Evolutionary conservation across 345 rosid genomes (phyloP), one percentile per base, ranked within the genome.

Genomic region (Eucalyptus albens): DNA sequence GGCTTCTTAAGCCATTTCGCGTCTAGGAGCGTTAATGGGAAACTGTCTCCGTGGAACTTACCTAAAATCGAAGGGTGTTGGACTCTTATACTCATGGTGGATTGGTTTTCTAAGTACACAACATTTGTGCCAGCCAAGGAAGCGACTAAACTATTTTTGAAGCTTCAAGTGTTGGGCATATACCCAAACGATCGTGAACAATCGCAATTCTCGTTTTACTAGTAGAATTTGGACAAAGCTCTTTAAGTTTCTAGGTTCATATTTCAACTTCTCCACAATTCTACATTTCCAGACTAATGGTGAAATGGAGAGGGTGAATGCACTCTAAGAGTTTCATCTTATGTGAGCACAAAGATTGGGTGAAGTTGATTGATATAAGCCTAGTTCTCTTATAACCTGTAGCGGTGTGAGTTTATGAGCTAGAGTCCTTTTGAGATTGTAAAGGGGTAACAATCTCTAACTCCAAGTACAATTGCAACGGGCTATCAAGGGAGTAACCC

Each of bases 21-120:
- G 0, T 56, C 29, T 56, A 0, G 13, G 6, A 56, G 62, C 4
- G 2, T 24, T 24, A 4, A 56, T 56, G 62, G 1, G 27, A 56
- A 24, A 56, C 0, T 24, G 2, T 56, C 62, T 1, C 62, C 14
- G 24, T 24, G 62, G 62, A 56, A 56, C 62, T 56, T 24, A 56
- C 13, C 62, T 56, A 24, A 26, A 26, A 22, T 0, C 2, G 3
- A 22, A 56, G 13, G 62, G 6, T 26, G 29, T 24, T 56, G 29
- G 62, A 56, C 29, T 56, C 4, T 56, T 26, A 22, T 56, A 24
- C 0, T 22, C 62, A 56, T 10, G 14, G 14, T 56, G 62, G 6
- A 56, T 56, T 22, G 14, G 14, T 56, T 56, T 4, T 24, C 6
- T 1, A 56, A 56, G 62, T 56, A 24, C 1, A 0, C 0, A 3